Evolutionary conservation across 495 filamentous ascomycete genomes (phyloP).

Genomic region (Penicillium soppii): DNA sequence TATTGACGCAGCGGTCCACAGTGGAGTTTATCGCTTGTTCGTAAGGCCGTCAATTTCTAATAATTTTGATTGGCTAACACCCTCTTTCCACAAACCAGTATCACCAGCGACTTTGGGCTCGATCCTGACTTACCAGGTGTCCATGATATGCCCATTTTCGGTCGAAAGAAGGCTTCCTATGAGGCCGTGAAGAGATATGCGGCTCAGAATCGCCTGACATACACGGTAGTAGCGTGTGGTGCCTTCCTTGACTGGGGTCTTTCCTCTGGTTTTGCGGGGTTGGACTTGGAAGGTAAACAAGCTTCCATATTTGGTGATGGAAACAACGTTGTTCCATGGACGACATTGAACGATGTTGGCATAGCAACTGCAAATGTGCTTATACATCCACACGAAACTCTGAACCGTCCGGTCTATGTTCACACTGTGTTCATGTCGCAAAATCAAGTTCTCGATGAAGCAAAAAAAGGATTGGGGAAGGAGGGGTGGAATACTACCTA

Average conservation of each 20-base stretch:
- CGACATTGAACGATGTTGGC: constrained; percentile 18
- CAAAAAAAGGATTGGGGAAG: constrained; percentile 10
- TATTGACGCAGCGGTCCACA: constrained; percentile 18
- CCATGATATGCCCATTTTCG: constrained; percentile 19
- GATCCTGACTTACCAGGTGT: constrained; percentile 26
- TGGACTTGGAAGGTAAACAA: constrained; percentile 12
- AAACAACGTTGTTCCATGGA: constrained; percentile 23
- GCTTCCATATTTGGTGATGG: constrained; percentile 19
- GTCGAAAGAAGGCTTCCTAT: constrained; percentile 19
- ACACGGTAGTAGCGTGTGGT: constrained; percentile 16
- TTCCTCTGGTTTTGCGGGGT: constrained; percentile 13
- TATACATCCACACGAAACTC: constrained; percentile 16
- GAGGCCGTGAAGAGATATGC: constrained; percentile 20
- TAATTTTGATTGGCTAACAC: neutral
- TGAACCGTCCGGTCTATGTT: constrained; percentile 20
- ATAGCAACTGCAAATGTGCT: constrained; percentile 19
- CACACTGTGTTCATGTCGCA: constrained; percentile 21
- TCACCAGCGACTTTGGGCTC: constrained; percentile 31
- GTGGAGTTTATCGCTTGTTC: constrained; percentile 25
- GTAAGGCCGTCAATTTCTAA: constrained; percentile 2
- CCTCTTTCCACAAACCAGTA: constrained; percentile 4
- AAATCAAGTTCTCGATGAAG: constrained; percentile 7
- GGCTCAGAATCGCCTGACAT: constrained; percentile 13
- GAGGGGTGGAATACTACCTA: constrained; percentile 10
- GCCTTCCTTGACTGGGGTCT: constrained; percentile 24